Base-by-base conservation (phyloP, 208 protist genomes). In the Herpetomonas samuelpessoai region DNA sequence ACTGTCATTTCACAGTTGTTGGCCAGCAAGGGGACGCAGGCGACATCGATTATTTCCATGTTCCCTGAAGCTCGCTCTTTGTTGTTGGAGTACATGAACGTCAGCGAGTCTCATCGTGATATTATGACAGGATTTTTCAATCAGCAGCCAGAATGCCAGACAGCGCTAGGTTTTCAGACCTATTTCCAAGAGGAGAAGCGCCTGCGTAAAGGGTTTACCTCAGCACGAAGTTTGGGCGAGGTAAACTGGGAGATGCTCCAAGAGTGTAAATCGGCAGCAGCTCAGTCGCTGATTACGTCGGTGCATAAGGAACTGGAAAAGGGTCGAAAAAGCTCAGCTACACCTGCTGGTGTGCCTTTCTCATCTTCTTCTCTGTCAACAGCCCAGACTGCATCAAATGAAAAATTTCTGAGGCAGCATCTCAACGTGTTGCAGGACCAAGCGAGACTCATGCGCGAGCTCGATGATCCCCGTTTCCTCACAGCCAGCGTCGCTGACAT, bases 401-500 rank as follows among this genome's bases (percentile, higher is more conserved):
- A 67, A 28, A 68, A 73, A 22, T 64, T 41, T 56, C 35, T 82
- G 47, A 46, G 50, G 16, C 25, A 63, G 35, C 79, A 86, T 35
- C 45, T 55, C 26, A 30, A 35, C 3, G 58, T 91, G 27, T 60
- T 91, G 3, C 67, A 91, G 12, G 71, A 86, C 59, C 84, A 92
- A 61, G 85, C 69, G 2, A 66, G 76, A 53, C 68, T 91, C 4
- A 79, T 81, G 74, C 76, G 71, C 22, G 59, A 80, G 28, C 80
- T 76, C 45, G 77, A 85, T 19, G 88, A 94, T 68, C 65, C 53
- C 49, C 81, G 84, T n/a, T 92, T 91, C 74, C 49, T 91, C 7
- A 74, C 76, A 46, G 84, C 79, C 21, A 90, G 79, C 48, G 81
- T 75, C 1, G 63, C 65, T 2, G 78, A 88, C 51, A 81, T 71